Evolutionary conservation across 106 monocot species (phyloP), one percentile per base, ranked within the genome.

Genomic region (Phalaenopsis aphrodite): DNA sequence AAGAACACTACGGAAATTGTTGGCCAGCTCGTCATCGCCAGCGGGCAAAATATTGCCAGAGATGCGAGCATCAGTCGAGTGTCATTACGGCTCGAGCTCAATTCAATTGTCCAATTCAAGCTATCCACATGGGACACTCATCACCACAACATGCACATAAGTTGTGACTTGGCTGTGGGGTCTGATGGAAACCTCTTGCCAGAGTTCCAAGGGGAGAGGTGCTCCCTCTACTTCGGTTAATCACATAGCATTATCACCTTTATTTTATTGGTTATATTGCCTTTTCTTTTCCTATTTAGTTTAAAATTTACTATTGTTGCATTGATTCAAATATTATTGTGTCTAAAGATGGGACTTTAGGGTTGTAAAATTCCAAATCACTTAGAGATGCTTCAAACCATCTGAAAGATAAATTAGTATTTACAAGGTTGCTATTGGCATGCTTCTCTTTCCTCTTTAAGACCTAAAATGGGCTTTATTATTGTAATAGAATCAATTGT

Each of bases 1-100:
- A 93, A 91, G 80, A 93, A 93, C 80, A 90, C 87, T 10, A 96
- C 93, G 5, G 41, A 66, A 43, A 47, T 91, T 1, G 24, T 47
- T 3, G 96, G 90, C 24, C 75, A 78, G 57, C 72, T 87, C 56
- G 69, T 24, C 23, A n/a, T 43, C 12, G 48, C 23, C 30, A 69
- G 6, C 12, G 79, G 24, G 64, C 82, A 72, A 38, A 18, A 41
- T 0, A 19, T 23, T 41, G 10, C 69, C 15, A 79, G 24, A 9
- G 77, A 84, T 5, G 78, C 42, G 64, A 16, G 39, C 4, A 72
- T 74, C 5, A 82, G 84, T 4, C 67, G 67, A 77, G 78, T 83
- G 7, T 58, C 1, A 24, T 21, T 89, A 42, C 52, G 83, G 87
- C 56, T 92, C 6, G 81, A 87, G 87, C 80, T 92, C 38, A 84